Base-by-base conservation (phyloP, 2,329 filamentous ascomycete species). In the Xylariaceae sp. region DNA sequence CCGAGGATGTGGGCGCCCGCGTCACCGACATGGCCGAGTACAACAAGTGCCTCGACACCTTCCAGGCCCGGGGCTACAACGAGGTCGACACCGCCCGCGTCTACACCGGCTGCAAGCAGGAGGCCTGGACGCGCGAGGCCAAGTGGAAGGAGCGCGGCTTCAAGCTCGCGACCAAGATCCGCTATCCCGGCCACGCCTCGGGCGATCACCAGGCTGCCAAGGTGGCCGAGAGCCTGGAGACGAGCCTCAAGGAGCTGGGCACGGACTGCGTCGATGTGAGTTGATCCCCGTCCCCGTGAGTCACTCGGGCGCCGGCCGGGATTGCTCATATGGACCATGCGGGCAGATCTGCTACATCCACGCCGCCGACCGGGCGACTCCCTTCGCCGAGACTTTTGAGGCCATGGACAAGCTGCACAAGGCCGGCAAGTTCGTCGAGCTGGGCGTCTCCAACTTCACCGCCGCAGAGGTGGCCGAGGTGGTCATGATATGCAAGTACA, bases 381-480 rank as follows among this genome's bases (percentile, higher is more conserved):
- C 82, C 0, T 94, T 94, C 49, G 76, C 77, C 6, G 82, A 92
- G 58, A 92, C 88, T 0, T 68, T 94, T 13, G 73, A 78, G 48
- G 83, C 80, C 4, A 68, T 88, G 38, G 75, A 94, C 56, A 77
- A 87, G 59, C 63, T 94, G 32, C 85, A 94, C 67, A 85, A 87
- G 59, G 75, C 83, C 36, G 86, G 87, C 39, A 92, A 90, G 56
- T 94, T 95, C 51, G 77, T 86, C 14, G 72, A 75, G 32, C 64
- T 94, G 10, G 88, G 86, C 2, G 61, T 95, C 38, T 83, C 77
- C 48, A 94, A 94, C 62, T 94, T 80, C 56, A 84, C 87, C 1
- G 80, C 87, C 0, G 92, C 82, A 53, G 88, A 94, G 56, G 83
- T 94, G 8, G 87, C 87, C 0, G 88, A 94, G 61, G 75, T 93